Evolutionary conservation across 108 stramenopile genomes (phyloP).

Genomic region (Cylindrotheca closterium): DNA sequence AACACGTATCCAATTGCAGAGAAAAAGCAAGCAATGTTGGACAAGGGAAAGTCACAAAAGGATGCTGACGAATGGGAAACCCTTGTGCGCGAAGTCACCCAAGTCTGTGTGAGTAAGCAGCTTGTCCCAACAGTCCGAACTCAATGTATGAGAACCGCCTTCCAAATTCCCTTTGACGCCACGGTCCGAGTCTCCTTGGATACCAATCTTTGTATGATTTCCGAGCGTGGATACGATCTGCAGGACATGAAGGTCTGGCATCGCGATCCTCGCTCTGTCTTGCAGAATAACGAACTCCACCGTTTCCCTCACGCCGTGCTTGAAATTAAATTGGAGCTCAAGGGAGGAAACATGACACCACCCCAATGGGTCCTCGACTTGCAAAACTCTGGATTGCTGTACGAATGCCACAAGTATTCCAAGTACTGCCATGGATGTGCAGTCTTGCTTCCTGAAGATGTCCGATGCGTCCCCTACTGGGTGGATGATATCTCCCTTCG

Average conservation of each 20-base stretch:
- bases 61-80: constrained; percentile 90
- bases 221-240: constrained; percentile 91
- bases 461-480: constrained; percentile 94
- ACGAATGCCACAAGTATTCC: constrained; percentile 95
- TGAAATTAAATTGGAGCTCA: constrained; percentile 94
- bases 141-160: constrained; percentile 97
- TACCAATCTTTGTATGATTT: constrained; percentile 96
- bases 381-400: constrained; percentile 84
- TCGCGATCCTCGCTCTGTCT: constrained; percentile 79
- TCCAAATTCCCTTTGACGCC: constrained; percentile 96
- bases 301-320: constrained; percentile 96
- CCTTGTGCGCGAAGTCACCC: constrained; percentile 85
- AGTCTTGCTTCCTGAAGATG: constrained; percentile 91
- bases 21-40: constrained; percentile 76
- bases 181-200: constrained; percentile 95
- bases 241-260: constrained; percentile 90
- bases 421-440: constrained; percentile 89
- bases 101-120: constrained; percentile 89
- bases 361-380: constrained; percentile 94
- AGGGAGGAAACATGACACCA: constrained; percentile 79
- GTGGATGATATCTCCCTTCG: constrained; percentile 91
- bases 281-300: constrained; percentile 84
- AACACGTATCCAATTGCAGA: constrained; percentile 85
- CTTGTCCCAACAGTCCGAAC: constrained; percentile 95
- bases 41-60: constrained; percentile 80